phyloP scores from a whole-genome alignment of 2,329 filamentous ascomycete genomes.

The Chaetothyriales sp. region DNA sequence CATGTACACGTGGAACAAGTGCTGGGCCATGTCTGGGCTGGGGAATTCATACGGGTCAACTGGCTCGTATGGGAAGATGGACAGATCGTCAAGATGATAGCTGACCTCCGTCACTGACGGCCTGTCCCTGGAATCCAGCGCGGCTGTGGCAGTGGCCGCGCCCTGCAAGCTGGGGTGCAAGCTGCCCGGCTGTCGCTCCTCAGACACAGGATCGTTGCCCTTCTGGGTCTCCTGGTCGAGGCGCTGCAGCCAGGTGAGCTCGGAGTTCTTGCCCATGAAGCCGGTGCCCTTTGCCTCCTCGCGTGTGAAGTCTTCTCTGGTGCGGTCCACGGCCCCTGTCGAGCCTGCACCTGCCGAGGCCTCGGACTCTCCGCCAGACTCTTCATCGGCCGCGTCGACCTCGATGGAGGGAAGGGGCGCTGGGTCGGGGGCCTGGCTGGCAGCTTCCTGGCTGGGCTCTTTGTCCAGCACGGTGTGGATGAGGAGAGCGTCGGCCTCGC shows the following conservation, averaged over 20 bases:
- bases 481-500: constrained; percentile 21
- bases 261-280: constrained; percentile 33
- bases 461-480: constrained; percentile 26
- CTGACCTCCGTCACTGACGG: constrained; percentile 18
- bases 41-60: constrained; percentile 30
- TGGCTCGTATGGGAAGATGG: constrained; percentile 26
- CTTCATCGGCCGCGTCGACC: constrained; percentile 10
- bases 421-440: constrained; percentile 5
- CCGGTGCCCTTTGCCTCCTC: constrained; percentile 25
- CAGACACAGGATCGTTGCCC: constrained; percentile 15
- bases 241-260: constrained; percentile 32
- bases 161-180: constrained; percentile 4
- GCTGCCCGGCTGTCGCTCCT: constrained; percentile 4
- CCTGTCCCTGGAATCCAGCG: constrained; percentile 19
- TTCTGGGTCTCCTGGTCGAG: constrained; percentile 26
- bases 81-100: constrained; percentile 31
- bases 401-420: constrained; percentile 14
- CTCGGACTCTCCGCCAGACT: constrained; percentile 14
- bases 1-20: constrained; percentile 29
- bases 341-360: constrained; percentile 22
- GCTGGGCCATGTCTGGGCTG: constrained; percentile 25
- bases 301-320: constrained; percentile 30
- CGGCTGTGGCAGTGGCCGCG: constrained; percentile 11
- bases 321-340: constrained; percentile 30
- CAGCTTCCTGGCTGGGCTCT: constrained; percentile 11